A percentile compares a stretch with the other conserved stretches of the same genome.
phyloP scores from a whole-genome alignment of 2,329 filamentous ascomycete species.

The Tolypocladium album region DNA sequence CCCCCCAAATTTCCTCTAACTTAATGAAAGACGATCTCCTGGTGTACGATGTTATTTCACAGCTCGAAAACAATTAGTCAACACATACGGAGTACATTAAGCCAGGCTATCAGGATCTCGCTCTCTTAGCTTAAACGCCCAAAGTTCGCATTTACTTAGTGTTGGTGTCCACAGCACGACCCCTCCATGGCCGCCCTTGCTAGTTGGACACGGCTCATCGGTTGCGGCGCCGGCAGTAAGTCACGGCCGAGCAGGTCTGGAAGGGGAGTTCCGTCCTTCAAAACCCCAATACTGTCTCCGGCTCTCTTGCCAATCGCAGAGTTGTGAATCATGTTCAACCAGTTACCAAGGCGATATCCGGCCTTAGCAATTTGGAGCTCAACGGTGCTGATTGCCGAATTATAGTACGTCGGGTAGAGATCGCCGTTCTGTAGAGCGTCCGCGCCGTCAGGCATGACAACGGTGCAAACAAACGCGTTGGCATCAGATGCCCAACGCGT shows the following conservation, averaged over 20 bases:
- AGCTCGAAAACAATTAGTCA: no score
- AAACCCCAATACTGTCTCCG: background rate
- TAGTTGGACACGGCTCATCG: slow-evolving; percentile 15
- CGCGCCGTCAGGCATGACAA: slow-evolving; percentile 26
- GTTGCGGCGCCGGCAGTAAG: slow-evolving; percentile 11
- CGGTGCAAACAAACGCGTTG: slow-evolving; percentile 31
- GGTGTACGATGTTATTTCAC: no score
- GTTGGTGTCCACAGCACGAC: slow-evolving; percentile 6
- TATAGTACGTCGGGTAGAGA: slow-evolving; percentile 27
- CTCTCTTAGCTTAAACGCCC: no score
- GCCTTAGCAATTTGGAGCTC: slow-evolving; percentile 34
- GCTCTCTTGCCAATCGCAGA: slow-evolving; percentile 9
- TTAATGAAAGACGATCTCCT: no score
- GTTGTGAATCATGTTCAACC: slow-evolving; percentile 16
- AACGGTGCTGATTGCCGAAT: slow-evolving; percentile 25
- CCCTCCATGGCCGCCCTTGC: slow-evolving; percentile 13
- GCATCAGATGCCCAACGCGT: slow-evolving; percentile 28
- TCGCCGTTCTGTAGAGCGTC: slow-evolving; percentile 27
- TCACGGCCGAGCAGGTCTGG: slow-evolving; percentile 13
- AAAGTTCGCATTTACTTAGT: background rate
- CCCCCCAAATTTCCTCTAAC: no score
- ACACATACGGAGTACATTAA: no score
- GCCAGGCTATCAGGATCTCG: no score
- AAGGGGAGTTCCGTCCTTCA: background rate
- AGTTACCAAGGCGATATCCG: slow-evolving; percentile 24